Base-by-base conservation (phyloP, 2,329 filamentous ascomycete genomes). In the Ascocoryne sarcoides region DNA sequence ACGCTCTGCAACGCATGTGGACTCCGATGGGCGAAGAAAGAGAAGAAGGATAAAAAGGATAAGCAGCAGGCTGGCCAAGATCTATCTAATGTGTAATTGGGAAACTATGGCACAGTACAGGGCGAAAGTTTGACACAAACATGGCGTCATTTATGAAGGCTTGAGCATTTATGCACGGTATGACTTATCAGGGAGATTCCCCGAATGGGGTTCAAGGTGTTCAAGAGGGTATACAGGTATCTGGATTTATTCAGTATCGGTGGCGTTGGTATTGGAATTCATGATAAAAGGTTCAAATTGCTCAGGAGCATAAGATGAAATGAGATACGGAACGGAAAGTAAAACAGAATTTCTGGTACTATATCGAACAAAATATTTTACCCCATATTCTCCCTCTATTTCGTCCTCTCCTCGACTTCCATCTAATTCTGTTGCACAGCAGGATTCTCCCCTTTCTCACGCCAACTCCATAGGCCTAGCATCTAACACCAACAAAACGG, bases 1-100 rank as follows among this genome's bases (percentile, higher is more conserved):
- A 95, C 90, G 7, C 67, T 96, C 10, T 96, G 90, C 64, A 96
- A 96, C 65, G 90, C 90, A 5, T 96, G 90, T 59, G 90, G 90
- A 28, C 65, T 83, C 20, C 69, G 79, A 38, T 83, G 79, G 79
- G 78, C 79, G 12, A 79, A 84, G 75, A 88, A 85, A 58, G 85
- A 92, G 59, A 92, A 92, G 70, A 90, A 87, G 54, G 68, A 49
- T 26, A 7, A 12, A 26, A 7, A 26, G 12, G 12, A 26, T 7
- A 26, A 7, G 23, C 23, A 26, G 23, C 7, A 26, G 7, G 7
- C 23, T 7, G 23, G 7, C 7, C 23, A 26, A 26, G 7, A 12
- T 26, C 23, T 26, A 26, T 7, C 12, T 26, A 26, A 26, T 26
- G 23, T n/a, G n/a, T 26, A 26, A 26, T 26, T 26, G 23, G 23